Percentiles rank a stretch among this genome's conserved stretches.
These are phyloP conservation scores for Suhomyces terraborum DNA, from an alignment of 1,139 yeast genomes.

Conservation along the genomic window DNA sequence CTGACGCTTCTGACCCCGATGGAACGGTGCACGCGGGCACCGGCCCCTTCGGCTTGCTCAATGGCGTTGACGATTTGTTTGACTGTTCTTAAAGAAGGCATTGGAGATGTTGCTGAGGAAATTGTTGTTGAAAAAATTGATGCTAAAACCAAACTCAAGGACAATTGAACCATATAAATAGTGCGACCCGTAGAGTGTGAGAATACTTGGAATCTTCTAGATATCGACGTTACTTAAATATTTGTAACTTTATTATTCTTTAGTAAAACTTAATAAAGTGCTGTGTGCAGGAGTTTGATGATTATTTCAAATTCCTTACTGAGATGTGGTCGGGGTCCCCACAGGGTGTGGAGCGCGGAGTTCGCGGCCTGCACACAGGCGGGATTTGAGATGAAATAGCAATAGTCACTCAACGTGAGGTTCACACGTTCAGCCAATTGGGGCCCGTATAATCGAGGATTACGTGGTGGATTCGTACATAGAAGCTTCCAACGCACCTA, in stretches of 20 bases:
- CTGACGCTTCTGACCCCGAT: constrained; percentile 70
- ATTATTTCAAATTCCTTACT: not conserved
- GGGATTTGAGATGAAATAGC: too few relatives aligned
- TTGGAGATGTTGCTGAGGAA: constrained; percentile 2
- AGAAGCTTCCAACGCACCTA: too few relatives aligned
- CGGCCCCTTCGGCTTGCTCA: constrained; percentile 85
- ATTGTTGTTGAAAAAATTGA: constrained; percentile 9
- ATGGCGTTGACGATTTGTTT: constrained; percentile 61
- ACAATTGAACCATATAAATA: constrained; percentile 12
- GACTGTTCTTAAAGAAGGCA: constrained; percentile 47
- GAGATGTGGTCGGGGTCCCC: too few relatives aligned
- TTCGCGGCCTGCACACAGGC: too few relatives aligned
- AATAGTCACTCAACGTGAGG: too few relatives aligned
- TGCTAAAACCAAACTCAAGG: constrained; percentile 4
- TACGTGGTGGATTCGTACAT: too few relatives aligned
- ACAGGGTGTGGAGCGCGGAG: too few relatives aligned
- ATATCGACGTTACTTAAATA: not conserved
- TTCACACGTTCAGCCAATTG: too few relatives aligned
- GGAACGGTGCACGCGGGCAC: constrained; percentile 81
- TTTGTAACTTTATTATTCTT: constrained; percentile 1
- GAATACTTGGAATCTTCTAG: constrained; percentile 2
- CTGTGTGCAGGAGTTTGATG: constrained; percentile 3
- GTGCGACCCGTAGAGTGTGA: not conserved
- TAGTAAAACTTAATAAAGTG: not conserved
- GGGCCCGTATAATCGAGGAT: too few relatives aligned